Evolutionary conservation across 306 rosid species (phyloP).

Genomic region (Spatholobus suberectus): DNA sequence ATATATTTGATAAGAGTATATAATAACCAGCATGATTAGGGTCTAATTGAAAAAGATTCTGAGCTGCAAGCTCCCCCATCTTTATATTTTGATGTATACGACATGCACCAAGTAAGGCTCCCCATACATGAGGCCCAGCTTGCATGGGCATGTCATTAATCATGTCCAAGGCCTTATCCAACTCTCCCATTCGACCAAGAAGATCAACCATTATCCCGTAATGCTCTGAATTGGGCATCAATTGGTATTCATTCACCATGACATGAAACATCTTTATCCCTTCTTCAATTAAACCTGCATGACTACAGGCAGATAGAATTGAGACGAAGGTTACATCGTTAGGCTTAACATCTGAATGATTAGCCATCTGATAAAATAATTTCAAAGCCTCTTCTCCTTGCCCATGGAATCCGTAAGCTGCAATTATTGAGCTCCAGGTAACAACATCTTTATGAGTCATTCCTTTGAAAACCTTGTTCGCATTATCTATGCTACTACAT

Average conservation of each 20-base stretch:
- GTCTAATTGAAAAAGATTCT: slow-evolving; percentile 62
- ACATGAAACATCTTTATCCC: slow-evolving; percentile 64
- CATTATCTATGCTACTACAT: slow-evolving; percentile 66
- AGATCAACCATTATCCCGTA: slow-evolving; percentile 83
- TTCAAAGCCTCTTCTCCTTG: slow-evolving; percentile 63
- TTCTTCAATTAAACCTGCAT: slow-evolving; percentile 77
- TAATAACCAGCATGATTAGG: slow-evolving; percentile 70
- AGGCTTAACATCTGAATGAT: slow-evolving; percentile 57
- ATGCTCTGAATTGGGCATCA: slow-evolving; percentile 67
- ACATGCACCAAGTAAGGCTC: slow-evolving; percentile 83
- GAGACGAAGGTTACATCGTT: slow-evolving; percentile 70
- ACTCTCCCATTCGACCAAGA: slow-evolving; percentile 82
- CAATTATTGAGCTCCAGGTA: slow-evolving; percentile 83
- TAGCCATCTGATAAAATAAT: slow-evolving; percentile 59
- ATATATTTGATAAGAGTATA: slow-evolving; percentile 70
- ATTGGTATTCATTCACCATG: slow-evolving; percentile 60
- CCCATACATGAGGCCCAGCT: slow-evolving; percentile 75
- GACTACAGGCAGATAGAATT: slow-evolving; percentile 82
- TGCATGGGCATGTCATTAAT: slow-evolving; percentile 60
- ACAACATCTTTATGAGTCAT: slow-evolving; percentile 68
- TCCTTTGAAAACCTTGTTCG: slow-evolving; percentile 61
- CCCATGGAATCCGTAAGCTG: slow-evolving; percentile 83
- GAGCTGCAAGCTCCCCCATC: slow-evolving; percentile 77
- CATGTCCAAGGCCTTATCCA: slow-evolving; percentile 67
- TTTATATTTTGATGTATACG: slow-evolving; percentile 66